Evolutionary conservation across 1,284 basidiomycete species (phyloP).

Genomic region (Butyriboletus appendiculatus): DNA sequence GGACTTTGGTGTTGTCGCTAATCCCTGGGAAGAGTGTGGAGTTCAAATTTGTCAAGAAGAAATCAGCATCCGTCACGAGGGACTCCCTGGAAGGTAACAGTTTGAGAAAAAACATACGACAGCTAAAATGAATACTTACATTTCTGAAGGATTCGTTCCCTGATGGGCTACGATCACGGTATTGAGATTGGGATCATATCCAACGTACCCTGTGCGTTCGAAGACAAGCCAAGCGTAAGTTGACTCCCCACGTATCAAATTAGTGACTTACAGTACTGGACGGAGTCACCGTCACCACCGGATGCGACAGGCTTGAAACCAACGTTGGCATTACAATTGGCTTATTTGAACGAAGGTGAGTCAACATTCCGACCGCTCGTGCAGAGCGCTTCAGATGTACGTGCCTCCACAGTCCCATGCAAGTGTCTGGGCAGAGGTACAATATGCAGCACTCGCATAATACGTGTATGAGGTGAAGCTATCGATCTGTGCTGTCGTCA

Average conservation of each 20-base stretch:
- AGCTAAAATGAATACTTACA: constrained; percentile 25
- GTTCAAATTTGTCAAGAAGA: constrained; percentile 42
- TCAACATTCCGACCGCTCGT: neutral
- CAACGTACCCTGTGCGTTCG: constrained; percentile 38
- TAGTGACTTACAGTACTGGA: constrained; percentile 49
- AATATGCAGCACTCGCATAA: constrained; percentile 62
- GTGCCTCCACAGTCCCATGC: constrained; percentile 63
- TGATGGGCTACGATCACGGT: constrained; percentile 41
- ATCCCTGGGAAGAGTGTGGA: constrained; percentile 62
- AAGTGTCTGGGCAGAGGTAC: constrained; percentile 44
- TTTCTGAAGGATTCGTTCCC: constrained; percentile 35
- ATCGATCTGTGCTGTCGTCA: constrained; percentile 45
- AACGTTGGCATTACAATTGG: constrained; percentile 56
- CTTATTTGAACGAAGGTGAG: constrained; percentile 31
- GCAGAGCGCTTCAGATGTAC: constrained; percentile 16
- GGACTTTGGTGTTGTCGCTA: constrained; percentile 48
- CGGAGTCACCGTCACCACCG: constrained; percentile 55
- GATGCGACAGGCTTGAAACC: constrained; percentile 58
- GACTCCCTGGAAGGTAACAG: constrained; percentile 38
- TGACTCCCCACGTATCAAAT: neutral
- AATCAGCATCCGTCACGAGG: constrained; percentile 53
- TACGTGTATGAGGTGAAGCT: constrained; percentile 54
- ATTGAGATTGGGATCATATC: constrained; percentile 36
- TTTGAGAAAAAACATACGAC: neutral
- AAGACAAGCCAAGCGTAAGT: neutral